Evolutionary conservation across 148 eudicot species (phyloP).

Genomic region (Nepenthes gracilis): DNA sequence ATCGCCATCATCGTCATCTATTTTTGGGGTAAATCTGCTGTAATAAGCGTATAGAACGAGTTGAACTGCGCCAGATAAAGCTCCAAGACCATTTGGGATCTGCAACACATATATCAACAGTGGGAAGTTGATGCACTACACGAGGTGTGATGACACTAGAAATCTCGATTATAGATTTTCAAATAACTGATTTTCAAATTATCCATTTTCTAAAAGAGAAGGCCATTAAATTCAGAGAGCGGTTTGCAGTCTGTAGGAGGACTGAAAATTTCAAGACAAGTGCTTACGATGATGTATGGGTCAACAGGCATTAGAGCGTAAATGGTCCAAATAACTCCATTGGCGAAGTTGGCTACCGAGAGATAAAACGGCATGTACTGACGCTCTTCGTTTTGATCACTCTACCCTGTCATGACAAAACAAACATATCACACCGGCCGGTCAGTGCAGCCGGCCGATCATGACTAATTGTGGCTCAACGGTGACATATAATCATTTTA

Average conservation of each 20-base stretch:
- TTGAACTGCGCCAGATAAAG: constrained; percentile 33
- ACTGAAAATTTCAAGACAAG: not conserved
- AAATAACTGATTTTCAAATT: no score
- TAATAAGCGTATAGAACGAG: constrained; percentile 35
- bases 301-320: constrained; percentile 48
- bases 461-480: no score
- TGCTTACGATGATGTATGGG: constrained; percentile 30
- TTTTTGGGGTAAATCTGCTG: constrained; percentile 24
- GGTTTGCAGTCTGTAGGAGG: no score
- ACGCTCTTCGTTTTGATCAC: constrained; percentile 66
- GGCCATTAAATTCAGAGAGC: no score
- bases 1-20: constrained; percentile 10
- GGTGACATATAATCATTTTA: no score
- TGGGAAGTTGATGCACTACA: not conserved
- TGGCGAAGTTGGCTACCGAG: constrained; percentile 40
- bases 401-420: constrained; percentile 15
- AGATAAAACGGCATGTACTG: constrained; percentile 54
- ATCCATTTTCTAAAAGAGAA: no score
- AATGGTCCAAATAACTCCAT: constrained; percentile 44
- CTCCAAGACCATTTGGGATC: constrained; percentile 58
- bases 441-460: not conserved
- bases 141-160: no score
- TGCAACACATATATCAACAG: not conserved
- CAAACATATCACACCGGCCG: not conserved
- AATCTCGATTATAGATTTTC: no score